Evolutionary conservation across 75 land plant species (phyloP).

Genomic region (Larix kaempferi): DNA sequence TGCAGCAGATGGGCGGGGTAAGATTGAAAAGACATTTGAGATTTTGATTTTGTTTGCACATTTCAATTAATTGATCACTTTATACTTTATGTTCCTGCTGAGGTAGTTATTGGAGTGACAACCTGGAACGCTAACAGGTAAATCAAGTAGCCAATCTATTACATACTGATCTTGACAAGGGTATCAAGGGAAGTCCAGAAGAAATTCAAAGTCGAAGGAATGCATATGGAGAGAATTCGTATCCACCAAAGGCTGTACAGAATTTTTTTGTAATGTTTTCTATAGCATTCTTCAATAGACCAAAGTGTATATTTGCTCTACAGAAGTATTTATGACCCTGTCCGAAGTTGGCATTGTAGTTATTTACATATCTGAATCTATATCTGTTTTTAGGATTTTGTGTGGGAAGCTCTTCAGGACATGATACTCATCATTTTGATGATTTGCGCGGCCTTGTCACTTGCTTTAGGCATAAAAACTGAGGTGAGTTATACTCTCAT

Average conservation of each 20-base stretch:
- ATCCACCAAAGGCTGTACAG: constrained; percentile 67
- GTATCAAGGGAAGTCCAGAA: constrained; percentile 53
- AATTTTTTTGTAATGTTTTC: constrained; percentile 45
- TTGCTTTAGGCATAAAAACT: constrained; percentile 68
- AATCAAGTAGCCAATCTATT: not conserved
- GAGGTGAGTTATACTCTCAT: constrained; percentile 39
- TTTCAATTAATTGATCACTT: no score
- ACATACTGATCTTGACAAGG: constrained; percentile 50
- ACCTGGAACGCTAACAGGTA: constrained; percentile 37
- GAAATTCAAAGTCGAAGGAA: constrained; percentile 42
- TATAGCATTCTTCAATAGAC: not conserved
- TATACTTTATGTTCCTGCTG: no score
- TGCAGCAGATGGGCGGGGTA: constrained; percentile 69
- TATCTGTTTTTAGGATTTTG: constrained; percentile 38
- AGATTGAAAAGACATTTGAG: constrained; percentile 4
- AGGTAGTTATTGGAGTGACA: no score
- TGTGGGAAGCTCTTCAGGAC: constrained; percentile 96
- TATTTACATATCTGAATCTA: constrained; percentile 3
- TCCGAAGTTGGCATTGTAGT: not conserved
- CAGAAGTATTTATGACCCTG: not conserved
- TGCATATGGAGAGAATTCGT: constrained; percentile 73
- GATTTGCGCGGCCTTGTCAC: constrained; percentile 71
- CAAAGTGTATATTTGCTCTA: not conserved
- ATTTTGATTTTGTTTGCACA: no score
- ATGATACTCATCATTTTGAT: constrained; percentile 84